These are phyloP conservation scores for Pleurotus tuoliensis DNA, from an alignment of 768 basidiomycete species.

Conservation along the genomic window DNA sequence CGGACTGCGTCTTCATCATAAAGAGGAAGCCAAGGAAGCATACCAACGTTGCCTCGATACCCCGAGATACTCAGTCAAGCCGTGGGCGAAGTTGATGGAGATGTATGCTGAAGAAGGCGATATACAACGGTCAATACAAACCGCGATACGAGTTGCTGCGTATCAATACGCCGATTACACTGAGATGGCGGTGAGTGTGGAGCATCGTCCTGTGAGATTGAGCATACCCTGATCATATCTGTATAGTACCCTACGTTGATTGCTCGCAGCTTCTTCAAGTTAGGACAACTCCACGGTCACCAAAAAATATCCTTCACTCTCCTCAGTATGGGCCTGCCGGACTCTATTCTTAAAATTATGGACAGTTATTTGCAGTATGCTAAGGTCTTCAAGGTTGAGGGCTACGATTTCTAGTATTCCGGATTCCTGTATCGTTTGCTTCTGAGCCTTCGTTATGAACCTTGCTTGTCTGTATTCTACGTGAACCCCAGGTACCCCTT, in stretches of 20 bases:
- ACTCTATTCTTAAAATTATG: slow-evolving; percentile 89
- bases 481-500: too few relatives aligned
- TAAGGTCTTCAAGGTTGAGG: slow-evolving; percentile 83
- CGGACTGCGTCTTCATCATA: slow-evolving; percentile 90
- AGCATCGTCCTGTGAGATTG: neutral
- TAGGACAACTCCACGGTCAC: slow-evolving; percentile 90
- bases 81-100: slow-evolving; percentile 91
- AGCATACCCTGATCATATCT: neutral
- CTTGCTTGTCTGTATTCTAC: too few relatives aligned
- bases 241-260: slow-evolving; percentile 85
- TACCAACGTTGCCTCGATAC: slow-evolving; percentile 92
- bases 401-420: slow-evolving; percentile 61
- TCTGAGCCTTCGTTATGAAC: too few relatives aligned
- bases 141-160: slow-evolving; percentile 87
- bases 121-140: slow-evolving; percentile 85
- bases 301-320: slow-evolving; percentile 92
- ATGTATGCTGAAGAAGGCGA: slow-evolving; percentile 98
- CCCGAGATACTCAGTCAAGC: slow-evolving; percentile 82
- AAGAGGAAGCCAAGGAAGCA: slow-evolving; percentile 98
- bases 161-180: slow-evolving; percentile 90
- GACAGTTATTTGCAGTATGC: slow-evolving; percentile 88
- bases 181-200: slow-evolving; percentile 72
- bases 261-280: slow-evolving; percentile 87
- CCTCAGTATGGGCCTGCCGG: slow-evolving; percentile 91
- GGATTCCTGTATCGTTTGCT: neutral